Evolutionary conservation across 2,329 filamentous ascomycete genomes (phyloP).

Genomic region (Phyllosticta capitalensis): DNA sequence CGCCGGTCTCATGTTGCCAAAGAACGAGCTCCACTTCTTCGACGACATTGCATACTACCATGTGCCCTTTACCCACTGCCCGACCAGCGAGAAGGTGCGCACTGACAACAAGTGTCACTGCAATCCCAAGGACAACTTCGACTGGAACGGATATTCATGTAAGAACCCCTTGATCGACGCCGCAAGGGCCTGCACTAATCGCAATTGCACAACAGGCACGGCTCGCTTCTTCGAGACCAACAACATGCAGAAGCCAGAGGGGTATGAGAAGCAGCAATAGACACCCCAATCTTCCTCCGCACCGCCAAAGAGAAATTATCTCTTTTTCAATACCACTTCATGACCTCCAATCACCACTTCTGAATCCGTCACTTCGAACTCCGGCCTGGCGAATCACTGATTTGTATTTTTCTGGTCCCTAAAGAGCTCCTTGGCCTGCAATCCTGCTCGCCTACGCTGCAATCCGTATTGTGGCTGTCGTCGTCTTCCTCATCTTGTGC

Average conservation of each 20-base stretch:
- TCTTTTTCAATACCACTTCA: background rate
- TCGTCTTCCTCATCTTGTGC: background rate
- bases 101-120: conserved; percentile 86
- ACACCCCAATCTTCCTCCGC: background rate
- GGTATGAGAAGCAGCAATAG: conserved; percentile 45
- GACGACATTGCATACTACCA: conserved; percentile 98
- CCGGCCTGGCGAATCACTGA: background rate
- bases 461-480: background rate
- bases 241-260: conserved; percentile 69
- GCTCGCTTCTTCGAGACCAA: conserved; percentile 79
- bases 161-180: conserved; percentile 33
- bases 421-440: background rate
- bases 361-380: background rate
- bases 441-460: background rate
- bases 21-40: conserved; percentile 96
- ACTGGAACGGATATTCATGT: conserved; percentile 99
- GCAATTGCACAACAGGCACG: conserved; percentile 51
- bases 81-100: conserved; percentile 76
- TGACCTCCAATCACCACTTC: background rate
- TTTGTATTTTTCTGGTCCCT: background rate
- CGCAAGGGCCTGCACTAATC: conserved; percentile 12
- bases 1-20: conserved; percentile 74
- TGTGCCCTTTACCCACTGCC: conserved; percentile 95
- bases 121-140: conserved; percentile 94
- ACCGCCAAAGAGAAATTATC: background rate